Evolutionary conservation across 1,284 basidiomycete genomes (phyloP), one percentile per base, ranked within the genome.

Genomic region (Coniophora puteana): DNA sequence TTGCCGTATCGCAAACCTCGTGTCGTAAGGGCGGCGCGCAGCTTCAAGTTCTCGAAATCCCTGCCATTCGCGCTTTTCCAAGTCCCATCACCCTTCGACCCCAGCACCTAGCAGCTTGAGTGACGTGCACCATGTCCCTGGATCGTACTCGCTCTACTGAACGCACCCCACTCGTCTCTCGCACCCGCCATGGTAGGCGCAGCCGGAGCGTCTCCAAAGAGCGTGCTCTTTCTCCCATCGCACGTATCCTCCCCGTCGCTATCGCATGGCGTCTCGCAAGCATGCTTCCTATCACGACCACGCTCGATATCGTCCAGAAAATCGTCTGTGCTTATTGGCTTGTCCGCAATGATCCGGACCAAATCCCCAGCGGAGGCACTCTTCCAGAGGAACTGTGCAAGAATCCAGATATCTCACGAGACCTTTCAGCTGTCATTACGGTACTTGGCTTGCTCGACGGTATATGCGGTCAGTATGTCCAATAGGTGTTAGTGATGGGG

Each of bases 161-260:
- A n/a, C n/a, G n/a, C n/a, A n/a, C n/a, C n/a, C n/a, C n/a, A n/a
- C n/a, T n/a, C n/a, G n/a, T n/a, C n/a, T n/a, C n/a, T n/a, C n/a
- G n/a, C n/a, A n/a, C n/a, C n/a, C n/a, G n/a, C n/a, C n/a, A n/a
- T n/a, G n/a, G n/a, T n/a, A n/a, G n/a, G n/a, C n/a, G n/a, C n/a
- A n/a, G n/a, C n/a, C n/a, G n/a, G n/a, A n/a, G n/a, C n/a, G n/a
- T n/a, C n/a, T n/a, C n/a, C n/a, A n/a, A n/a, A n/a, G n/a, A n/a
- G n/a, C n/a, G n/a, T n/a, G n/a, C n/a, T n/a, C n/a, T 46, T 27
- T 44, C 54, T 6, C 41, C 50, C 10, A 42, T 44, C 17, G 45
- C 34, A 2, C 43, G 53, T n/a, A 47, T 65, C n/a, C 51, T 62
- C 18, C 61, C 63, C 0, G 53, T 62, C 4, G 51, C 49, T 8